Conservation (phyloP, 805 yeast genomes). For the Candida awuae region DNA sequence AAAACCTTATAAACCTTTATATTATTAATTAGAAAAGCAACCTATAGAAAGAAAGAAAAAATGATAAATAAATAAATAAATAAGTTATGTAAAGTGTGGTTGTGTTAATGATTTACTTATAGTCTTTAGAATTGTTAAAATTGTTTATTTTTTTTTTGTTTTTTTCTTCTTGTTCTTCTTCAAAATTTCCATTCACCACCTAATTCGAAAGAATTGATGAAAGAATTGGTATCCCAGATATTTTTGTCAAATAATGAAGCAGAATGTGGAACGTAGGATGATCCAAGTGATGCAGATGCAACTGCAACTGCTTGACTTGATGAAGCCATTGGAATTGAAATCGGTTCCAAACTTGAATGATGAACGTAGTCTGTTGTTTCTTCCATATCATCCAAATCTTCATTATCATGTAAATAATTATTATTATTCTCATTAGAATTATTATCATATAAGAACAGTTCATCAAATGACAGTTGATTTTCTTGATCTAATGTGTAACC, state of each 20-base stretch:
- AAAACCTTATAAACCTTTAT: neutral
- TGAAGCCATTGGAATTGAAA: constrained; percentile 10
- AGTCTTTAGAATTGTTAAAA: neutral
- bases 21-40: neutral
- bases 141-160: neutral
- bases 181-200: constrained; percentile 4
- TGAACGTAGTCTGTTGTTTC: neutral
- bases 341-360: constrained; percentile 12
- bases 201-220: constrained; percentile 11
- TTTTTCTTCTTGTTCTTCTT: no score
- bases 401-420: neutral
- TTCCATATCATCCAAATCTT: neutral
- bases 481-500: constrained; percentile 44
- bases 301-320: neutral
- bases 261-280: constrained; percentile 1
- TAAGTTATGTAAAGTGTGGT: neutral
- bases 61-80: neutral
- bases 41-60: neutral
- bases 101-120: neutral
- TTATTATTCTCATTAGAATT: neutral
- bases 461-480: constrained; percentile 20
- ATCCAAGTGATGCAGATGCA: neutral
- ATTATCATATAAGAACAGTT: constrained; percentile 1
- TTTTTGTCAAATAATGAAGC: constrained; percentile 14
- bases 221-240: constrained; percentile 5